Evolutionary conservation across 2,329 filamentous ascomycete species (phyloP).

Genomic region (Plectosphaerella cucumerina): DNA sequence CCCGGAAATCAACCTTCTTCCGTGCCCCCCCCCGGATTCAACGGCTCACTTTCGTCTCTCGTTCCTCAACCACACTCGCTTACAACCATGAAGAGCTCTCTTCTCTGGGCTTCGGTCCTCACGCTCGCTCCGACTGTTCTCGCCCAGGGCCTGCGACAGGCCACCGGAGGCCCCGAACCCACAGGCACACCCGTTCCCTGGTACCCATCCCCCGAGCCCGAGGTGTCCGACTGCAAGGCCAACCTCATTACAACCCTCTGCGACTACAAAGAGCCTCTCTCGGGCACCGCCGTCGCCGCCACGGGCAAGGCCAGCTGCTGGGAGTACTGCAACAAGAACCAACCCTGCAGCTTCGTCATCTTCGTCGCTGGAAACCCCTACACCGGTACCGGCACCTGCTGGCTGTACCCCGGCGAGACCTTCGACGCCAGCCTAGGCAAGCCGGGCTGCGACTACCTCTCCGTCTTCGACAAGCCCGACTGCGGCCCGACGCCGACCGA

Average conservation of each 20-base stretch:
- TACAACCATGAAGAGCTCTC: conserved; percentile 16
- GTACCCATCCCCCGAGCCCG: conserved; percentile 13
- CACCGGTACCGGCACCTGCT: conserved; percentile 21
- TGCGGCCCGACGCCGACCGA: conserved; percentile 17
- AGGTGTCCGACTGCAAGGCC: conserved; percentile 19
- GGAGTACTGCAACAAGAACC: conserved; percentile 22
- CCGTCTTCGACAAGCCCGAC: conserved; percentile 18
- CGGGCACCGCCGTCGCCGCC: conserved; percentile 18
- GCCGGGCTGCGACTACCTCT: conserved; percentile 13
- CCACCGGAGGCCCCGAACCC: conserved; percentile 7
- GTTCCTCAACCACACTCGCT: not conserved
- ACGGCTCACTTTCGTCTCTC: too few species aligned
- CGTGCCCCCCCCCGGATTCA: too few species aligned
- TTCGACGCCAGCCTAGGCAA: conserved; percentile 18
- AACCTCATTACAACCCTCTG: conserved; percentile 20
- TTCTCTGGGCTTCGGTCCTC: conserved; percentile 16
- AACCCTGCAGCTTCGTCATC: conserved; percentile 24
- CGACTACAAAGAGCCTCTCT: conserved; percentile 17
- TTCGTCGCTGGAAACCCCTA: conserved; percentile 21
- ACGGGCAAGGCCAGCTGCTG: conserved; percentile 17
- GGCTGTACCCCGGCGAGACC: conserved; percentile 21
- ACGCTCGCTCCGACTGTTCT: conserved; percentile 12
- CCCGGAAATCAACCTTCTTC: too few species aligned
- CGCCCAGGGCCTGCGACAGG: conserved; percentile 4
- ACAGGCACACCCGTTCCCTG: conserved; percentile 2